These are phyloP conservation scores for Torulaspora gathmanii DNA, from an alignment of 805 yeast genomes.

Conservation along the genomic window DNA sequence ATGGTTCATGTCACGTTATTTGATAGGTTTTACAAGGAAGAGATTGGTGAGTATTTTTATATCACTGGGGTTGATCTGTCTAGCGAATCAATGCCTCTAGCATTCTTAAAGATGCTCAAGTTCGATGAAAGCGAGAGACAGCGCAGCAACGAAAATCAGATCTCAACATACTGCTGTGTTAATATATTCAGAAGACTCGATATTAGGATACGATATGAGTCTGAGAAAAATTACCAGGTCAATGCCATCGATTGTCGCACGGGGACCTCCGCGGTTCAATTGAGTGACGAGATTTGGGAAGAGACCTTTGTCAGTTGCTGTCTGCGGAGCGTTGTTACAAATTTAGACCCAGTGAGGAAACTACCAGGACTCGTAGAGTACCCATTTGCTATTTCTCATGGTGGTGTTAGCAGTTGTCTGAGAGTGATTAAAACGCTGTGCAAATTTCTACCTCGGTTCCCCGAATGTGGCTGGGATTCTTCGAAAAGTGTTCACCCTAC, in stretches of 20 bases:
- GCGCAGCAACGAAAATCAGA: slow-evolving; percentile 22
- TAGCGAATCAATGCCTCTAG: slow-evolving; percentile 43
- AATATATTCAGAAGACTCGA: slow-evolving; percentile 74
- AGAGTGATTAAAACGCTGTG: slow-evolving; percentile 40
- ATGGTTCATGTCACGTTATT: slow-evolving; percentile 44
- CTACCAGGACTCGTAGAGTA: slow-evolving; percentile 55
- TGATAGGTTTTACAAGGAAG: slow-evolving; percentile 42
- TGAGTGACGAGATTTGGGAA: slow-evolving; percentile 46
- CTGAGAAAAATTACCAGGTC: slow-evolving; percentile 33
- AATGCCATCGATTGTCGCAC: slow-evolving; percentile 31
- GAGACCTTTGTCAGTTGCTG: slow-evolving; percentile 57
- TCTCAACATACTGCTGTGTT: slow-evolving; percentile 57
- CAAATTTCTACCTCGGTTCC: slow-evolving; percentile 45
- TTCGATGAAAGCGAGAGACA: slow-evolving; percentile 21
- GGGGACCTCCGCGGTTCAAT: slow-evolving; percentile 30
- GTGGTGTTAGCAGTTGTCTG: slow-evolving; percentile 22
- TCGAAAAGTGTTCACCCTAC: slow-evolving; percentile 33
- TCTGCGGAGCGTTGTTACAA: slow-evolving; percentile 49
- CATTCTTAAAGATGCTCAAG: slow-evolving; percentile 41
- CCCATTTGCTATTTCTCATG: slow-evolving; percentile 38
- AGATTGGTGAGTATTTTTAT: slow-evolving; percentile 48
- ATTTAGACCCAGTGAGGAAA: slow-evolving; percentile 51
- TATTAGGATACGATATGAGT: slow-evolving; percentile 54
- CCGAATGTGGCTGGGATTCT: slow-evolving; percentile 42
- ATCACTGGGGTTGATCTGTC: slow-evolving; percentile 46